Base-by-base conservation (phyloP, 2,329 filamentous ascomycete species). In the Aspergillus pseudoglaucus region DNA sequence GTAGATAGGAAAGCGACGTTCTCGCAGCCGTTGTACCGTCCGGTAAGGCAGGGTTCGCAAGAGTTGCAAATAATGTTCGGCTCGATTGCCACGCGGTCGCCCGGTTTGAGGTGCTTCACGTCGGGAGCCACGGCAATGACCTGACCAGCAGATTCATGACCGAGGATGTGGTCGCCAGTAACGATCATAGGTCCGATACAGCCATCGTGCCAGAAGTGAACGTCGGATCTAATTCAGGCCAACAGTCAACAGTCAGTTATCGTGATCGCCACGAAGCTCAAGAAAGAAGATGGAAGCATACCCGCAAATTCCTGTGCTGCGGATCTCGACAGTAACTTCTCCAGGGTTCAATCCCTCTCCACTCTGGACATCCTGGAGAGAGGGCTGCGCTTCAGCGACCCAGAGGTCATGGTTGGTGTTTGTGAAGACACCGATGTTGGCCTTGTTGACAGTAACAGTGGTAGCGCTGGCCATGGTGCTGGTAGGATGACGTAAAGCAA, bases 121-220 rank as follows among this genome's bases (percentile, higher is more conserved):
- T 86, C 88, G 37, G 88, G 81, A 2, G 66, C 64, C 46, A 85
- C 85, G 14, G 90, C 87, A 57, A 96, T 79, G 50, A 96, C 72
- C 61, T 69, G 85, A 37, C 76, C 84, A 54, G 90, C 91, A 3
- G 90, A 86, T 74, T 97, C 91, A 76, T 97, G 91, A 57, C 91
- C 91, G 17, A 97, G 83, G 63, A 96, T 90, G 70, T 96, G 91
- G 63, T 90, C 85, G 62, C 80, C 87, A 57, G 80, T 80, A 42
- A 97, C 91, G 54, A 96, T 85, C 90, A 96, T 96, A 58, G 90
- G 90, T 23, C 91, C 91, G 65, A 97, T 97, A 74, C 87, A 88
- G 57, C 91, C 91, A 44, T 87, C 86, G 66, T 94, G 88, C 91
- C 91, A 97, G 76, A 97, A 97, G 74, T 97, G 91, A 48, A 97